Evolutionary conservation across 1,284 basidiomycete genomes (phyloP).

Genomic region (Puccinia novopanici): DNA sequence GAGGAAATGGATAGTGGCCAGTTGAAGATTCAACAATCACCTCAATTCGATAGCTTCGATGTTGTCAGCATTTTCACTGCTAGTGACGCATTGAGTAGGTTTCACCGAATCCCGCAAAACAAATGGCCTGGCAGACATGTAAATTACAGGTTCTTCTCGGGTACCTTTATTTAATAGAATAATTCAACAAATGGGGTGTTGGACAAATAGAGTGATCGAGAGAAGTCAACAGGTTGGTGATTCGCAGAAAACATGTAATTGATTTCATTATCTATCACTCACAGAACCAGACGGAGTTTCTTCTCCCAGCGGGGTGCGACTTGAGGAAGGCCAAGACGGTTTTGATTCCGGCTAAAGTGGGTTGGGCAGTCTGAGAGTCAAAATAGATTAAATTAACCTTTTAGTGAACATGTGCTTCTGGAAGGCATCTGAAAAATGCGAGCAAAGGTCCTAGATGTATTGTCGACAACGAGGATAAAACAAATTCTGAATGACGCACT

Average conservation of each 20-base stretch:
- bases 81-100: conserved; percentile 75
- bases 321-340: no score
- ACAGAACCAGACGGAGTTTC: conserved; percentile 65
- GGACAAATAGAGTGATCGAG: no score
- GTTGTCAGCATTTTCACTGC: conserved; percentile 90
- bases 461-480: conserved; percentile 65
- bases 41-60: conserved; percentile 91
- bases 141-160: no score
- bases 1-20: not conserved
- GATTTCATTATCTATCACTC: conserved; percentile 46
- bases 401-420: no score
- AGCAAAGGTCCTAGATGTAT: no score
- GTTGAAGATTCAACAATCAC: conserved; percentile 28
- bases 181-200: no score
- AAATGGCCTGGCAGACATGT: conserved; percentile 89
- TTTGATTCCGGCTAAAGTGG: no score
- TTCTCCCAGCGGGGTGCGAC: no score
- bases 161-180: no score
- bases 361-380: conserved; percentile 69
- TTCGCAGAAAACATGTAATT: not conserved
- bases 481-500: conserved; percentile 60
- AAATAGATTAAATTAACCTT: no score
- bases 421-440: conserved; percentile 67
- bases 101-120: conserved; percentile 89
- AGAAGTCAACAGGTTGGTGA: no score